phyloP scores from a whole-genome alignment of 2,329 filamentous ascomycete genomes.

The Phaeosphaeria sp. region DNA sequence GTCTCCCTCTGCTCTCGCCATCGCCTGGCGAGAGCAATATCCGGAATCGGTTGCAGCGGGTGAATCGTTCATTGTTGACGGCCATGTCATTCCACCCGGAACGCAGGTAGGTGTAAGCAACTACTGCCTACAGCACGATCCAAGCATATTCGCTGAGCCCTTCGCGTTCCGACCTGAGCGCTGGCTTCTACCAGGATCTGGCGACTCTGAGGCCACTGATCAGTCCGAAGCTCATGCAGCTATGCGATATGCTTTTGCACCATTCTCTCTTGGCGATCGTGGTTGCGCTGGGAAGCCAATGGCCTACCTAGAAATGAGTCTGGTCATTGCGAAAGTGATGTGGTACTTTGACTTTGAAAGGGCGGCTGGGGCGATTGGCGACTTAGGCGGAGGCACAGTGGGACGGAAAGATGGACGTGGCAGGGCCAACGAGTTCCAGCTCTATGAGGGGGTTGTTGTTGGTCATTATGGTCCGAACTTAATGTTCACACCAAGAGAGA shows the following conservation, averaged over 20 bases:
- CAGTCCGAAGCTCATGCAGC: background rate
- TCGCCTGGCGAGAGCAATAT: background rate
- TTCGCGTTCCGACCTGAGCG: slow-evolving; percentile 20
- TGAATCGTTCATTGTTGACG: slow-evolving; percentile 8
- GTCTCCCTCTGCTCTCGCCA: slow-evolving; percentile 12
- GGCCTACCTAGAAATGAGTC: slow-evolving; percentile 11
- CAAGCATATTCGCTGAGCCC: slow-evolving; percentile 11
- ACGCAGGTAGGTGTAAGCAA: slow-evolving; percentile 13
- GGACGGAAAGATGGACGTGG: background rate
- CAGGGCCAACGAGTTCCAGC: background rate
- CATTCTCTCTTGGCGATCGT: slow-evolving; percentile 7
- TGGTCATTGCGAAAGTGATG: slow-evolving; percentile 8
- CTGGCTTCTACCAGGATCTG: slow-evolving; percentile 11
- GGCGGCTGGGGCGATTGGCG: background rate
- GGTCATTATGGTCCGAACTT: background rate
- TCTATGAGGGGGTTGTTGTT: background rate
- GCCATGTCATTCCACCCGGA: slow-evolving; percentile 10
- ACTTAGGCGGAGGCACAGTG: background rate
- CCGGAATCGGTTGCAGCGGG: background rate
- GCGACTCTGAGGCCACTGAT: background rate
- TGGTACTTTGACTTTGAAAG: slow-evolving; percentile 14
- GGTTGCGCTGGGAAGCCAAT: slow-evolving; percentile 11
- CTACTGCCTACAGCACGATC: slow-evolving; percentile 9
- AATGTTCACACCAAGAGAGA: background rate
- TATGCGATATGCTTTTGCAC: slow-evolving; percentile 4